phyloP scores from a whole-genome alignment of 1,139 yeast species.

The Groenewaldozyma auringiensis region DNA sequence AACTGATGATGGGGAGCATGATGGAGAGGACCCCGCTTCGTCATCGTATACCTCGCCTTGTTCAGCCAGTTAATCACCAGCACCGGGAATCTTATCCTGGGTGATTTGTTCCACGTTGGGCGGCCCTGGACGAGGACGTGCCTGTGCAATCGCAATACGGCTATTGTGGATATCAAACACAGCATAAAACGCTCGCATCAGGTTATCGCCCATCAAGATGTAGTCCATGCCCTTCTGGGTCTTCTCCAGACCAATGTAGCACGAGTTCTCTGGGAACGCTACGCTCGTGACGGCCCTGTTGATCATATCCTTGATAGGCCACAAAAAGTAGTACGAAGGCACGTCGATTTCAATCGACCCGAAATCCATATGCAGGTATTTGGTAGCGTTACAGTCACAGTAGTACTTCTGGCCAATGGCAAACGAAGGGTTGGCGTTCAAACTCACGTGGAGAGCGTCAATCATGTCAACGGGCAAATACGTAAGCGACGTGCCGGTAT shows the following conservation, averaged over 20 bases:
- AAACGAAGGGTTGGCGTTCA: conserved; percentile 33
- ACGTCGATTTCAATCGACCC: conserved; percentile 44
- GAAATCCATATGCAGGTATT: conserved; percentile 39
- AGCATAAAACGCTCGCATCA: conserved; percentile 46
- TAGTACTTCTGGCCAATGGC: conserved; percentile 31
- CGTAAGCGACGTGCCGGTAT: conserved; percentile 61
- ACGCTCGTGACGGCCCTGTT: conserved; percentile 25
- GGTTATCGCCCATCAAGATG: conserved; percentile 42
- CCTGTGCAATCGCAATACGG: conserved; percentile 47
- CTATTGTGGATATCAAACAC: conserved; percentile 49
- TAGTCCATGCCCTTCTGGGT: conserved; percentile 27
- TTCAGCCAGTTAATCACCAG: conserved; percentile 7
- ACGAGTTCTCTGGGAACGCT: conserved; percentile 32
- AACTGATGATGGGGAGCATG: background rate
- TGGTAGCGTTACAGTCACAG: conserved; percentile 33
- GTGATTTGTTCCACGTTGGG: conserved; percentile 28
- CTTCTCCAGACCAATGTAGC: conserved; percentile 31
- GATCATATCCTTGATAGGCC: conserved; percentile 32
- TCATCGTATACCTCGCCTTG: background rate
- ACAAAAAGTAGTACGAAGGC: conserved; percentile 39
- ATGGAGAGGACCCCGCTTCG: background rate
- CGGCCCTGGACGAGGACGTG: conserved; percentile 23
- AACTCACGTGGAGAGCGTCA: conserved; percentile 23
- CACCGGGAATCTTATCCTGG: conserved; percentile 21
- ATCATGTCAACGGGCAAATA: conserved; percentile 43